Evolutionary conservation across 177 flowering plant species (phyloP), one percentile per base, ranked within the genome.

Genomic region (Vitis hybrid): DNA sequence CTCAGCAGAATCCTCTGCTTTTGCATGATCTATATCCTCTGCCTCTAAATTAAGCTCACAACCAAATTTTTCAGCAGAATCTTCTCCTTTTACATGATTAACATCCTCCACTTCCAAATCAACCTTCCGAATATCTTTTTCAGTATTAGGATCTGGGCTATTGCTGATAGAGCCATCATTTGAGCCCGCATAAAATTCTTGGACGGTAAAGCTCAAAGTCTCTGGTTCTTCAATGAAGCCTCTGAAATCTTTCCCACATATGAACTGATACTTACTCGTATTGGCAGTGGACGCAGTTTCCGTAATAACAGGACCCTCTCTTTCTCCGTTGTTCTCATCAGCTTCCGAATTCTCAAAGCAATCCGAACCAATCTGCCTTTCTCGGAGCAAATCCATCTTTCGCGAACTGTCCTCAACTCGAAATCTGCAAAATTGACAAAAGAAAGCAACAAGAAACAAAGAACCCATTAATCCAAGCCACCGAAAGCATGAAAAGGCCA

Each of bases 141-240:
- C n/a, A 2, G 17, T 11, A 17, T 56, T 65, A 55, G 4, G 30
- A 66, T 3, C 14, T 60, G 26, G 52, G 57, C 17, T 57, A 63
- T 56, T 58, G 59, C 23, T 19, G 52, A 6, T 12, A 45, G 56
- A 18, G 55, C 18, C 60, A 56, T 81, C 77, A 67, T 57, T 55
- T 52, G 74, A 66, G 69, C 62, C 75, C 68, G 67, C 48, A 73
- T 62, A 80, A 48, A 74, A 45, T 48, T 83, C 84, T 64, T 74
- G 81, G n/a, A 80, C 72, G 17, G 66, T 49, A 56, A 82, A 77
- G 63, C 65, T 77, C 58, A 68, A 15, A 17, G 61, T 26, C 70
- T 73, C 48, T 30, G 83, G 80, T 61, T 75, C 79, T 62, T 82
- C 77, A 6, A 82, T 18, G 56, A 73, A 80, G 51, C 79, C 82